phyloP scores from a whole-genome alignment of 805 yeast species.

The Candida berthetii region DNA sequence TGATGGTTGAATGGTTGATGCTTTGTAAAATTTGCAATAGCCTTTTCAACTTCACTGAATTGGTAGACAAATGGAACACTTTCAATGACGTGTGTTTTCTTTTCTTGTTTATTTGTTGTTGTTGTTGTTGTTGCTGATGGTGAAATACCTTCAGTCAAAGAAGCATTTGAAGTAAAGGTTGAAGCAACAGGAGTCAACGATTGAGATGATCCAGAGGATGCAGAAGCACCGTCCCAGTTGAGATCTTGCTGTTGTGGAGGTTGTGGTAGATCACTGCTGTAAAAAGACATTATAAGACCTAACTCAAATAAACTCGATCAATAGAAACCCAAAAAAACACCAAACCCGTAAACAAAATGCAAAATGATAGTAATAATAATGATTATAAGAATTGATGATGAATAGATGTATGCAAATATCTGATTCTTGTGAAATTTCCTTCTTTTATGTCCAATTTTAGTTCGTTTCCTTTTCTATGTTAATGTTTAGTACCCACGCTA shows the following conservation, averaged over 20 bases:
- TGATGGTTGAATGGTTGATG: slow-evolving; percentile 24
- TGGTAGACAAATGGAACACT: slow-evolving; percentile 17
- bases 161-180: background rate
- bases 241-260: background rate
- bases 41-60: slow-evolving; percentile 21
- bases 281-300: background rate
- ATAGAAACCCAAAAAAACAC: no score
- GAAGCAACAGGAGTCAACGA: background rate
- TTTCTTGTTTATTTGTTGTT: background rate
- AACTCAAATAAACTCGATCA: no score
- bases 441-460: no score
- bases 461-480: no score
- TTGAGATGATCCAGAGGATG: background rate
- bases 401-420: no score
- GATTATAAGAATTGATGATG: no score
- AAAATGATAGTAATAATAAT: no score
- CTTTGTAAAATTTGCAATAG: slow-evolving; percentile 21
- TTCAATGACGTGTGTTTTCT: slow-evolving; percentile 4
- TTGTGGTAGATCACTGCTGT: background rate
- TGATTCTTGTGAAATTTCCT: no score
- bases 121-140: background rate
- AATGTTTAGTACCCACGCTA: no score
- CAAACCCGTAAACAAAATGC: no score
- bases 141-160: background rate
- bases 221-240: background rate